These are phyloP conservation scores for Suillus lakei DNA, from an alignment of 768 basidiomycete genomes.

Conservation along the genomic window DNA sequence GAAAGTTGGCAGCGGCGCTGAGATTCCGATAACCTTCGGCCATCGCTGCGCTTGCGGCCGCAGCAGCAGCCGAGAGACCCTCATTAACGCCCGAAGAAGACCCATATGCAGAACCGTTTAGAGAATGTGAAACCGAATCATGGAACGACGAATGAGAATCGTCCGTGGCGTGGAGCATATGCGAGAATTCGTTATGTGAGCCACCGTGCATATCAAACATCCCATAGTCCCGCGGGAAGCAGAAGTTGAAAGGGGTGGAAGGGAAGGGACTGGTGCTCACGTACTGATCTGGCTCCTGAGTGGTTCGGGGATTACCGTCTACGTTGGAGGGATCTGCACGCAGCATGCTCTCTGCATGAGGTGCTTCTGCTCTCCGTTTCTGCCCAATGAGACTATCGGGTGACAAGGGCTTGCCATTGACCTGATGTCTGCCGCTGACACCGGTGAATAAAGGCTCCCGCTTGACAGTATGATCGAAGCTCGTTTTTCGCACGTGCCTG, in stretches of 20 bases:
- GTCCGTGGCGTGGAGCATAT: slow-evolving; percentile 35
- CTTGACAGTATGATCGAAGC: slow-evolving; percentile 91
- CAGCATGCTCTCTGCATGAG: slow-evolving; percentile 78
- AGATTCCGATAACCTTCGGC: slow-evolving; percentile 76
- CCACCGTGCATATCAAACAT: slow-evolving; percentile 55
- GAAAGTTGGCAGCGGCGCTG: slow-evolving; percentile 54
- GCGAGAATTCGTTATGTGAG: slow-evolving; percentile 42
- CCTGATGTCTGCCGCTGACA: slow-evolving; percentile 74
- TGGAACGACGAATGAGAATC: slow-evolving; percentile 34
- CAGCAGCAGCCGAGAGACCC: slow-evolving; percentile 67
- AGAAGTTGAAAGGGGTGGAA: slow-evolving; percentile 72
- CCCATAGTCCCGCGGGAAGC: slow-evolving; percentile 67
- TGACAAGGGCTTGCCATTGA: slow-evolving; percentile 75
- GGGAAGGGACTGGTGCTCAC: slow-evolving; percentile 61
- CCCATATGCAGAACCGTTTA: slow-evolving; percentile 40
- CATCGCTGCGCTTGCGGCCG: slow-evolving; percentile 69
- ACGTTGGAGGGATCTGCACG: slow-evolving; percentile 76
- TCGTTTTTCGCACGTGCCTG: slow-evolving; percentile 89
- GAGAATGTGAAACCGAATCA: slow-evolving; percentile 35
- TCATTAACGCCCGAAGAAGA: slow-evolving; percentile 42
- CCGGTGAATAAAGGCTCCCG: slow-evolving; percentile 64
- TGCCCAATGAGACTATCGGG: slow-evolving; percentile 68
- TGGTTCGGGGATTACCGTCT: slow-evolving; percentile 38
- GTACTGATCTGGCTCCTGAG: slow-evolving; percentile 44
- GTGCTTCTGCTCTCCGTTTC: slow-evolving; percentile 83